These are phyloP conservation scores for Aspergillus oerlinghausenensis DNA, from an alignment of 2,329 filamentous ascomycete genomes.

Conservation along the genomic window DNA sequence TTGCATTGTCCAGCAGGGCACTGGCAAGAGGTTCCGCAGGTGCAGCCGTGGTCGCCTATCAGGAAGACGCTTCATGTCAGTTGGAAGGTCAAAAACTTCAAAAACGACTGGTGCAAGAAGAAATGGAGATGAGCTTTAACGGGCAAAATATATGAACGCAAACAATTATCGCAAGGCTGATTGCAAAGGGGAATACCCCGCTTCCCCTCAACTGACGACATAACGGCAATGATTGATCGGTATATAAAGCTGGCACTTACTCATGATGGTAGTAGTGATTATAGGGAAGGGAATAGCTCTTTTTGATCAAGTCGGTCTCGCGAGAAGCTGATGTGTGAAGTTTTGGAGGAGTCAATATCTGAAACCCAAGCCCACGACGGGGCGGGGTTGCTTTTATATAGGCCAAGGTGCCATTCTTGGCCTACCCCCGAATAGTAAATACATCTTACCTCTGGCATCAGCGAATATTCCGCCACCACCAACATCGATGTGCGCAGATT, in stretches of 20 bases:
- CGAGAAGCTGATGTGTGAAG: not conserved
- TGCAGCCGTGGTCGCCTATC: conserved; percentile 35
- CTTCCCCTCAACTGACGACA: not conserved
- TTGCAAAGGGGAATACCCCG: not conserved
- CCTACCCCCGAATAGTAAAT: not conserved
- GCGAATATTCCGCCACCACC: not conserved
- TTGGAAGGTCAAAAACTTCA: conserved; percentile 10
- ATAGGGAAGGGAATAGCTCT: not conserved
- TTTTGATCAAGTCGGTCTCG: not conserved
- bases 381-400: not conserved
- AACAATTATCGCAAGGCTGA: not conserved
- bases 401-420: not conserved
- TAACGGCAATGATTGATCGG: not conserved
- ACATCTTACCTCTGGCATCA: not conserved
- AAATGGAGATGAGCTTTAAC: not conserved
- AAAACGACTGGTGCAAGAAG: not conserved
- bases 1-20: conserved; percentile 39
- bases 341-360: not conserved
- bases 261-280: conserved; percentile 3
- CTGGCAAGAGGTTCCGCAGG: conserved; percentile 39
- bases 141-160: not conserved
- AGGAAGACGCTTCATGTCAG: not conserved
- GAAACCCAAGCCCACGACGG: not conserved
- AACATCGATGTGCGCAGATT: conserved; percentile 20
- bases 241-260: conserved; percentile 5